Percentiles rank a stretch among this genome's conserved stretches.
Conservation (phyloP, 208 protist genomes). For the Leishmania tropica region DNA sequence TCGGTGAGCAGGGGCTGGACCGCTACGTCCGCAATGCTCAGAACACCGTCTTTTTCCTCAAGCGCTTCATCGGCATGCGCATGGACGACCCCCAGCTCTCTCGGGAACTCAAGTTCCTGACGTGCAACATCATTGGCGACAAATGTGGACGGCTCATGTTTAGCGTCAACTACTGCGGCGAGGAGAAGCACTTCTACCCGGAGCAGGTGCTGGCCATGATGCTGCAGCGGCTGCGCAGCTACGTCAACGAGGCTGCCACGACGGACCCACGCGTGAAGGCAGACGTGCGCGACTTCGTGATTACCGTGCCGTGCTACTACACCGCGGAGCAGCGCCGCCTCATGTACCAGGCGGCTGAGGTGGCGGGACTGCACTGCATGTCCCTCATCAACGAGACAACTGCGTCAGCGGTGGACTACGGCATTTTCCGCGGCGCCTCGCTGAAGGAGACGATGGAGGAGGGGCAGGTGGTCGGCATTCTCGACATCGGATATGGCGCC, state of each 20-base stretch:
- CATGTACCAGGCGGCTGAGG: constrained; percentile 82
- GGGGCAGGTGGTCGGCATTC: constrained; percentile 79
- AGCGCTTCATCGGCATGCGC: constrained; percentile 89
- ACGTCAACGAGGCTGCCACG: constrained; percentile 80
- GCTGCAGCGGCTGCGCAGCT: constrained; percentile 76
- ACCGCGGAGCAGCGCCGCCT: constrained; percentile 81
- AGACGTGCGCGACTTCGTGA: constrained; percentile 80
- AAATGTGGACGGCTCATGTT: constrained; percentile 79
- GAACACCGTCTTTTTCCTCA: constrained; percentile 88
- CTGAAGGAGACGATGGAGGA: constrained; percentile 87
- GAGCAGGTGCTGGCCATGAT: constrained; percentile 94
- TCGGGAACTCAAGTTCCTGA: constrained; percentile 66
- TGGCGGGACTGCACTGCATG: constrained; percentile 89
- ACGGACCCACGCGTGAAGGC: constrained; percentile 54
- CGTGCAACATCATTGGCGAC: constrained; percentile 64
- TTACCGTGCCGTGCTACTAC: constrained; percentile 90
- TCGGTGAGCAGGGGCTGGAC: constrained; percentile 88
- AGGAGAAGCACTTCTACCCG: constrained; percentile 80
- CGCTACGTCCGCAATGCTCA: constrained; percentile 82
- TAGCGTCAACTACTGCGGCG: constrained; percentile 78
- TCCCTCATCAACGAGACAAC: constrained; percentile 92
- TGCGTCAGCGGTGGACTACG: constrained; percentile 90
- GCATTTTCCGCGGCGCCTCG: constrained; percentile 82
- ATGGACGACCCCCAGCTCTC: constrained; percentile 72
- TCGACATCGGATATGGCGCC: constrained; percentile 89